phyloP scores from a whole-genome alignment of 306 rosid species.

The Dryas octopetala region DNA sequence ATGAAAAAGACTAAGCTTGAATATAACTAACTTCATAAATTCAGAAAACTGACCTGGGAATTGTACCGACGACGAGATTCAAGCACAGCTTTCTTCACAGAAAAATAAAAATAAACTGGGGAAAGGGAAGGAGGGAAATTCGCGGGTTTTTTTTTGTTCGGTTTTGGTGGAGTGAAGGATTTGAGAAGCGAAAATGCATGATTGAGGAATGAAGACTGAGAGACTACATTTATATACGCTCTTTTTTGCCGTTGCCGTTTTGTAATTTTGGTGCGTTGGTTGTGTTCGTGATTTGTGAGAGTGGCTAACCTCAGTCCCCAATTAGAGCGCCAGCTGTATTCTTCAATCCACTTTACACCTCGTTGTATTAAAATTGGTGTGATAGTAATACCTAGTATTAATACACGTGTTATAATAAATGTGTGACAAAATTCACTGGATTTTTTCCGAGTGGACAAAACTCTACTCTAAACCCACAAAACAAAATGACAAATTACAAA shows the following conservation, averaged over 20 bases:
- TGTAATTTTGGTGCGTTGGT: background rate
- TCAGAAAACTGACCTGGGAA: background rate
- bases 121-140: background rate
- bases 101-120: background rate
- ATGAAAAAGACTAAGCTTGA: background rate
- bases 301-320: no score
- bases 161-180: background rate
- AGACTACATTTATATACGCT: background rate
- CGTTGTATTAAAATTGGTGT: no score
- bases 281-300: background rate
- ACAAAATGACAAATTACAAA: no score
- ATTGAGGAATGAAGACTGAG: constrained; percentile 7
- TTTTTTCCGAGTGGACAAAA: no score
- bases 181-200: background rate
- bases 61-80: constrained; percentile 6
- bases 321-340: no score
- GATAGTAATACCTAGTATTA: no score
- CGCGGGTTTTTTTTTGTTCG: background rate
- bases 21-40: background rate
- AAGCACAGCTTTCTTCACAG: background rate
- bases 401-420: no score
- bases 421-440: no score
- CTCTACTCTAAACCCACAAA: no score
- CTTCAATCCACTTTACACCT: no score
- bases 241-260: background rate